These are phyloP conservation scores for Lodderomyces orthopsilosis DNA, from an alignment of 1,139 yeast genomes.

Conservation along the genomic window DNA sequence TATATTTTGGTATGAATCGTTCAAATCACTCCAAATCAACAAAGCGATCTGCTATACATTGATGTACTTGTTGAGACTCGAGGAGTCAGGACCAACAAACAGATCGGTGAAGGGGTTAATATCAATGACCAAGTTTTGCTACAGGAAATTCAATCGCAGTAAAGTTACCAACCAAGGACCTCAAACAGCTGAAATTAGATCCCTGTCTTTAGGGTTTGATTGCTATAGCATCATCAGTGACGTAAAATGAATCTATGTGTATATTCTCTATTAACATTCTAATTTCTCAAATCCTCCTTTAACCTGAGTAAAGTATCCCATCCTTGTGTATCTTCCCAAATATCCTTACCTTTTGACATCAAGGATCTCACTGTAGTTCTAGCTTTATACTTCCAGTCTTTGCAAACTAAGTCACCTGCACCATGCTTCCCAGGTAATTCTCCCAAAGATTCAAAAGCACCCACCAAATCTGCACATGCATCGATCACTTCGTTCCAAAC, in stretches of 20 bases:
- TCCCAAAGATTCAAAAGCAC: slow-evolving; percentile 86
- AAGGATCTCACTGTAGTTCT: slow-evolving; percentile 68
- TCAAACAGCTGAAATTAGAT: slow-evolving; percentile 13
- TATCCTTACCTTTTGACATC: slow-evolving; percentile 73
- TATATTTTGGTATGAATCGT: slow-evolving; percentile 13
- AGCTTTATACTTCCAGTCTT: slow-evolving; percentile 89
- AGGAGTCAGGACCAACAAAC: slow-evolving; percentile 8
- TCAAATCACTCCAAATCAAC: slow-evolving; percentile 3
- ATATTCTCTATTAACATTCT: slow-evolving; percentile 8
- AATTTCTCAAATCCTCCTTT: slow-evolving; percentile 39
- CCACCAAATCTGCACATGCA: slow-evolving; percentile 73
- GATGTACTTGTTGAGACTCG: slow-evolving; percentile 12
- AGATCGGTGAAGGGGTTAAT: slow-evolving; percentile 3
- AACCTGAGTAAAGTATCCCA: slow-evolving; percentile 64
- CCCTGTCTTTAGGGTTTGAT: slow-evolving; percentile 30
- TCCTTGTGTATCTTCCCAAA: slow-evolving; percentile 80
- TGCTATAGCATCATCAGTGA: slow-evolving; percentile 29
- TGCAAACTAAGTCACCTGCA: slow-evolving; percentile 81
- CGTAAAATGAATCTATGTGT: slow-evolving; percentile 8
- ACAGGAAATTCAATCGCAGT: background rate
- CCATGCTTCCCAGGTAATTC: slow-evolving; percentile 82
- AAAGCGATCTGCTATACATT: slow-evolving; percentile 11
- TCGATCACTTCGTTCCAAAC: slow-evolving; percentile 83
- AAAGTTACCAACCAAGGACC: background rate
- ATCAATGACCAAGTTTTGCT: background rate